Conservation (phyloP, 306 rosid genomes). For the Trifolium dubium region DNA sequence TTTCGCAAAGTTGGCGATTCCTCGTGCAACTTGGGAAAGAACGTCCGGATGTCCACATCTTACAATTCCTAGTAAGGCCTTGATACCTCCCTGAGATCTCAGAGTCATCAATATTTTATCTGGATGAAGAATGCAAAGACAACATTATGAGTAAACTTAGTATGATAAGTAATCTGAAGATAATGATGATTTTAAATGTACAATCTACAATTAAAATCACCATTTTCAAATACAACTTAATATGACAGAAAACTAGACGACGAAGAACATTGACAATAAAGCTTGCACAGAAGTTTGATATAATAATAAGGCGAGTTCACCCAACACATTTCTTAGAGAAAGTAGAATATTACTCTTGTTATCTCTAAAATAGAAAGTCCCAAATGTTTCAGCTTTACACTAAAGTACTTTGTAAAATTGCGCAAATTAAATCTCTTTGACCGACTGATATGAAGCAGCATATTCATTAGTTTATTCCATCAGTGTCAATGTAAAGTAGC, state of each 20-base stretch:
- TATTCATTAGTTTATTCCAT: constrained; percentile 2
- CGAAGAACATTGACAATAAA: constrained; percentile 12
- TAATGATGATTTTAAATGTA: background rate
- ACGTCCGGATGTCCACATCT: constrained; percentile 98
- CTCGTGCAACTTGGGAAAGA: constrained; percentile 97
- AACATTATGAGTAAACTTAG: constrained; percentile 10
- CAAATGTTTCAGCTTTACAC: background rate
- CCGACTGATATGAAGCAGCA: constrained; percentile 17
- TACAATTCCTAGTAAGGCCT: constrained; percentile 93
- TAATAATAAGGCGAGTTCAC: constrained; percentile 20
- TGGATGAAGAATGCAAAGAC: constrained; percentile 38
- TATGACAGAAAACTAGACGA: constrained; percentile 34
- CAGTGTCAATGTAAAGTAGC: background rate
- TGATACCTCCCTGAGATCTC: constrained; percentile 92
- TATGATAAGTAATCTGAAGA: background rate
- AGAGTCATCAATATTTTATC: constrained; percentile 84
- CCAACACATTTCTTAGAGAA: constrained; percentile 25
- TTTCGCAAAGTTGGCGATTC: constrained; percentile 96
- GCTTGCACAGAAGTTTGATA: background rate
- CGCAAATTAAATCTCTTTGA: background rate
- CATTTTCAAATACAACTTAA: constrained; percentile 1
- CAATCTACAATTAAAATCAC: constrained; percentile 14
- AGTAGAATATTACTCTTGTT: background rate
- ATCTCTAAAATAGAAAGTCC: constrained; percentile 27
- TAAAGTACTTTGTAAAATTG: background rate